Evolutionary conservation across 345 rosid genomes (phyloP).

Genomic region (Murraya koenigii): DNA sequence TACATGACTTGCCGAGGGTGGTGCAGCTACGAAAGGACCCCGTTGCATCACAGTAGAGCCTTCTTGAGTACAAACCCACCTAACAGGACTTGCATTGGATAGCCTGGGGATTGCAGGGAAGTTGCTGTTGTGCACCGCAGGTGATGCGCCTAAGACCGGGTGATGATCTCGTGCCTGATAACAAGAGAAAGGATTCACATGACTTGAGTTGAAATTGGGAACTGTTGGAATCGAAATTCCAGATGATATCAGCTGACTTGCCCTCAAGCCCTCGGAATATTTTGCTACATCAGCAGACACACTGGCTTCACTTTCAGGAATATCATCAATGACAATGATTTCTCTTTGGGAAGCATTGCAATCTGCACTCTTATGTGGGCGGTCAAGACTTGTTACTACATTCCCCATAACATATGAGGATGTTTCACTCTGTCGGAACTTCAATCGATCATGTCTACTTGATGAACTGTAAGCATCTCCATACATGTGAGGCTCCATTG

Average conservation of each 20-base stretch:
- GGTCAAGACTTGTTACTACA: slow-evolving; percentile 15
- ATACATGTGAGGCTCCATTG: slow-evolving; percentile 26
- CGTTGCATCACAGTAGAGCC: slow-evolving; percentile 34
- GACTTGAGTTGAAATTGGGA: slow-evolving; percentile 22
- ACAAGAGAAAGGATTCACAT: slow-evolving; percentile 22
- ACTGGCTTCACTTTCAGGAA: slow-evolving; percentile 32
- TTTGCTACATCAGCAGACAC: slow-evolving; percentile 16
- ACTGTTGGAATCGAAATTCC: slow-evolving; percentile 24
- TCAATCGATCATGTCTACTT: slow-evolving; percentile 16
- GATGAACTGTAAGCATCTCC: slow-evolving; percentile 25
- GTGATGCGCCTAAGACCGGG: slow-evolving; percentile 21
- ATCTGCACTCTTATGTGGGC: slow-evolving; percentile 19
- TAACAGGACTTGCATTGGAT: slow-evolving; percentile 32
- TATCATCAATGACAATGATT: slow-evolving; percentile 53
- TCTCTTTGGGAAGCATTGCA: slow-evolving; percentile 33
- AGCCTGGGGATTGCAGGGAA: slow-evolving; percentile 24
- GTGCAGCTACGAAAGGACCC: slow-evolving; percentile 29
- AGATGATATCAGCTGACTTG: slow-evolving; percentile 19
- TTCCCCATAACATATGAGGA: slow-evolving; percentile 15
- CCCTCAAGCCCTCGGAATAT: slow-evolving; percentile 24
- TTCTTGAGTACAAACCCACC: slow-evolving; percentile 41
- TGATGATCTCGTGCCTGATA: slow-evolving; percentile 34
- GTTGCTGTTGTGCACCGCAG: slow-evolving; percentile 13
- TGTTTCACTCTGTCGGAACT: slow-evolving; percentile 22
- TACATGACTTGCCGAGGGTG: slow-evolving; percentile 33